A percentile compares a stretch with the other conserved stretches of the same genome.
Evolutionary conservation across 495 filamentous ascomycete genomes (phyloP).

Genomic region (Bacidia gigantensis): DNA sequence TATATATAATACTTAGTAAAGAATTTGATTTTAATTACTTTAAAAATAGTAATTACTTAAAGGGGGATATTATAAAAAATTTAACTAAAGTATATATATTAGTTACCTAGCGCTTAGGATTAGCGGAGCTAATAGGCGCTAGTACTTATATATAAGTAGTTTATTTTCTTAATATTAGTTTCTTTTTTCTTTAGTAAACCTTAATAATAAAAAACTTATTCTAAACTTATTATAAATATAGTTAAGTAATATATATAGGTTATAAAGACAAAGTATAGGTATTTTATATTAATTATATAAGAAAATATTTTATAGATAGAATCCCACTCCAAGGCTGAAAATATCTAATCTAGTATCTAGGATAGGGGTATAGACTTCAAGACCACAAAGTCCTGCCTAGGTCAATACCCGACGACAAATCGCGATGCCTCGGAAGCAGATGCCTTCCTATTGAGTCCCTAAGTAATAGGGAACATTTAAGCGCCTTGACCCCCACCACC

Average conservation of each 20-base stretch:
- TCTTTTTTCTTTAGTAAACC: too few species aligned
- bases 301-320: neutral
- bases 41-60: too few species aligned
- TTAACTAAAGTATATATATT: too few species aligned
- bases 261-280: neutral
- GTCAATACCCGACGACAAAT: too few species aligned
- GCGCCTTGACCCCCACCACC: neutral
- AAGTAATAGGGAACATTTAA: neutral
- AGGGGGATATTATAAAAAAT: too few species aligned
- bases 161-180: too few species aligned
- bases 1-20: neutral
- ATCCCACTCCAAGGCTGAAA: neutral
- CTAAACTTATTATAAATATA: neutral
- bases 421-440: neutral
- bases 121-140: too few species aligned
- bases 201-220: too few species aligned
- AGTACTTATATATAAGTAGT: too few species aligned
- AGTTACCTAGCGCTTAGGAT: too few species aligned
- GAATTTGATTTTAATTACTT: too few species aligned
- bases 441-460: neutral
- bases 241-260: neutral
- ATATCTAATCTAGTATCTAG: neutral
- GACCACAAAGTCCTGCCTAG: too few species aligned
- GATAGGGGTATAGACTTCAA: neutral
- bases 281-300: neutral